Percentiles rank a stretch among this genome's conserved stretches.
These are phyloP conservation scores for Xylaria venustula DNA, from an alignment of 495 filamentous ascomycete species.

Conservation along the genomic window DNA sequence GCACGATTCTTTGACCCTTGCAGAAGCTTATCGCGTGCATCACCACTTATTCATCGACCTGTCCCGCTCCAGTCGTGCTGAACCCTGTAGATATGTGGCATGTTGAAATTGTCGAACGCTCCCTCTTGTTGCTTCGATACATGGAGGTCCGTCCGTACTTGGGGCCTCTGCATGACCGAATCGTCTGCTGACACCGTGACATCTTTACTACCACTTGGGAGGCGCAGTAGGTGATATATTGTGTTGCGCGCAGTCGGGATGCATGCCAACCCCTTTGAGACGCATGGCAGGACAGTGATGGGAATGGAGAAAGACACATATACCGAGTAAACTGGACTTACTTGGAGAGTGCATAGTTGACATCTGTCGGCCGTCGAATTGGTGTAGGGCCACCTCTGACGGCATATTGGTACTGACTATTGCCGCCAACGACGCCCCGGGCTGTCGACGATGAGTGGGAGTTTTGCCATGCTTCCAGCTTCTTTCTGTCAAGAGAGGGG, in stretches of 20 bases:
- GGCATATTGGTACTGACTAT: conserved; percentile 27
- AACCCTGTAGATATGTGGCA: too few relatives aligned
- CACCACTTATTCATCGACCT: too few relatives aligned
- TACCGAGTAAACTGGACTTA: conserved; percentile 6
- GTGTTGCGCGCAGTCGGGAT: too few relatives aligned
- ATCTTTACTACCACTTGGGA: background rate
- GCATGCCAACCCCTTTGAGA: too few relatives aligned
- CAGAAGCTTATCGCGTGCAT: background rate
- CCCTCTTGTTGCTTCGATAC: background rate
- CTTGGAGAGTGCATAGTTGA: background rate
- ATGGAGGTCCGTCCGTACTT: background rate
- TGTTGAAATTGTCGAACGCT: too few relatives aligned
- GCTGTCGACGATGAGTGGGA: conserved; percentile 20
- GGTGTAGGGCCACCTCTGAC: conserved; percentile 27
- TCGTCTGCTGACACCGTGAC: background rate
- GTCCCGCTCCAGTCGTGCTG: too few relatives aligned
- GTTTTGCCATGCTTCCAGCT: conserved; percentile 31
- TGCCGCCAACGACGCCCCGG: conserved; percentile 25
- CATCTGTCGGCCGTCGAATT: conserved; percentile 16
- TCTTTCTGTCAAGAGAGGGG: conserved; percentile 23
- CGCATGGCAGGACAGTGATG: background rate
- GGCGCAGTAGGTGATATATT: background rate
- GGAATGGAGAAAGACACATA: background rate
- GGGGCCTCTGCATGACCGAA: background rate
- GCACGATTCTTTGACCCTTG: background rate